Base-by-base conservation (phyloP, 1,284 basidiomycete species). In the Heterobasidion occidentale region DNA sequence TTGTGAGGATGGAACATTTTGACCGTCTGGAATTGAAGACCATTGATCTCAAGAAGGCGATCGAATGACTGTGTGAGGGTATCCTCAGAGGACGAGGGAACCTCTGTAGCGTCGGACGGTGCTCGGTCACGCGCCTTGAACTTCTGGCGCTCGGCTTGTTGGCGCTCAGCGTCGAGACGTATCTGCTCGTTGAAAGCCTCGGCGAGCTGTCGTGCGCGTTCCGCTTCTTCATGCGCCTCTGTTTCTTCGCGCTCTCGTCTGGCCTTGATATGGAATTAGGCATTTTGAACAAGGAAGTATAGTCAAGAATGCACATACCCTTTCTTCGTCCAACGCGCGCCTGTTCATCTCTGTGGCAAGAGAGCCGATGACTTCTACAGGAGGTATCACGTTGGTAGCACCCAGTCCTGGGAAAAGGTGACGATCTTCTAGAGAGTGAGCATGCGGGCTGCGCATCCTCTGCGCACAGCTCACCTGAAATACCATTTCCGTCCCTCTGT, bases 341-440 rank as follows among this genome's bases (percentile, higher is more conserved):
- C 77, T 79, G 49, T 73, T 84, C 88, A 90, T 90, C 66, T 90
- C 78, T 3, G 80, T 73, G 6, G 88, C 88, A 2, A 91, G 75
- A 0, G 89, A 91, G 34, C 83, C 84, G 12, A 75, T 71, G 6
- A 74, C 75, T 67, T 89, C 86, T 3, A 73, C 70, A 2, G 78
- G 76, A 3, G 81, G 83, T n/a, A 70, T 69, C 46, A 88, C 70
- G 59, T 84, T 76, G 34, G 71, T 70, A 12, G 72, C 53, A 91
- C 73, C 88, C 88, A 91, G 38, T 88, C 86, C 67, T 88, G 83
- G 45, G 79, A 77, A 53, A 81, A 78, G 6, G 75, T 81, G 42
- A 84, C 77, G 61, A 88, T 83, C 85, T 90, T 45, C 12, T 45
- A 2, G 42, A 12, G 12, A 34, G 52, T 7, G 53, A n/a, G 36